Evolutionary conservation across 306 rosid species (phyloP), one percentile per base, ranked within the genome.

Genomic region (Oemleria cerasiformis): DNA sequence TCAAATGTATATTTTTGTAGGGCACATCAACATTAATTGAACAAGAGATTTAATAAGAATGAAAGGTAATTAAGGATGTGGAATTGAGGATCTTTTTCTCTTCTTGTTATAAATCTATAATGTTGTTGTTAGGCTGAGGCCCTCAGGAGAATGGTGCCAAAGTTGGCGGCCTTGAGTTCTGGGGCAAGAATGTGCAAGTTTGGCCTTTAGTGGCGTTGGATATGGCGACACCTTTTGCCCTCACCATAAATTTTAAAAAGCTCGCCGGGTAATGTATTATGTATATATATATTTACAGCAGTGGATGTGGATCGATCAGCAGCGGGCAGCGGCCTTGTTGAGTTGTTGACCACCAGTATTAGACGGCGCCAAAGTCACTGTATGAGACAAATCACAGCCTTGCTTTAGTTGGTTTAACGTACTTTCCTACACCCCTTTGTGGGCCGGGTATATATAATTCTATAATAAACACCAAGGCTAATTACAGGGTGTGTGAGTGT

Each of bases 331-430:
- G 0, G 63, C 63, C 36, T 70, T 70, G 56, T 57, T 70, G 54
- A 16, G 36, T 2, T 30, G 36, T 30, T 30, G 36, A 30, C 36
- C 36, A 30, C 48, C 43, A 54, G 65, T 56, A 70, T 42, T 70
- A 63, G 71, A 63, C 71, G 70, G 71, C 25, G 70, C 40, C 80
- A 51, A 70, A 30, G 80, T 68, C 80, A 68, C 71, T 9, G 75
- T 62, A 76, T 69, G 71, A 51, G 80, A 76, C 80, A 76, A 69
- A 36, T 14, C 70, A 69, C 80, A 62, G 80, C 80, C 71, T 62
- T 19, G n/a, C 57, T 30, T 34, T 62, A 59, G 65, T 50, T 54
- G 69, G 53, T 63, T 43, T 53, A 44, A 39, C 75, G 75, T 56
- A 25, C 55, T 68, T 25, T 68, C 70, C 30, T 44, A 40, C 53